Base-by-base conservation (phyloP, 805 yeast species). In the Blastobotrys peoriensis region DNA sequence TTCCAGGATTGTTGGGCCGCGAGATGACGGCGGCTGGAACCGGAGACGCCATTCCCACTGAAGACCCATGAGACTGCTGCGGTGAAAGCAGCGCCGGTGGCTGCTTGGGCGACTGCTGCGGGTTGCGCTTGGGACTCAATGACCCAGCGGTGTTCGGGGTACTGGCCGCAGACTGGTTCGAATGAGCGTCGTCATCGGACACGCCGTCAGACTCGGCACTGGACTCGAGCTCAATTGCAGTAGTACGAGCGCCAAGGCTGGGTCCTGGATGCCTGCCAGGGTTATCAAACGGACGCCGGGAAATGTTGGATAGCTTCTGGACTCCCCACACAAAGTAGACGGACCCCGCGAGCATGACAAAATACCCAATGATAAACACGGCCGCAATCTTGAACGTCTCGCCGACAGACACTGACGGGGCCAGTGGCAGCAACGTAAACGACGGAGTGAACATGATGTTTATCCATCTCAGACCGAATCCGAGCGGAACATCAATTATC, bases 381-480 rank as follows among this genome's bases (percentile, higher is more conserved):
- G 80, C 91, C 0, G 84, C 86, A 30, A 84, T 84, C 41, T 79
- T 79, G 53, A 81, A 67, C 8, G 86, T 85, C 53, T 84, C 91
- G 18, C 71, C 74, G 36, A 79, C 80, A 15, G 80, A 68, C 39
- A 85, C 79, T 48, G 74, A 74, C n/a, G 75, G 73, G 9, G 86
- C 74, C 43, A 83, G 68, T 0, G 91, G 91, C 27, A 84, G 69
- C 0, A 81, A 74, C 30, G 84, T 76, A 57, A 85, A 84, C 0
- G 88, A 79, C 1, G 93, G 91, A 0, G 86, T 78, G 68, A 84
- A 85, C 57, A 80, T 83, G 4, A 82, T 73, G 58, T 81, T 83
- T 63, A 85, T 85, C 91, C 93, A 84, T 44, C 82, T 70, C 40
- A 84, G 67, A 1, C 82, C 69, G 59, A 83, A 81, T 49, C 83